phyloP scores from a whole-genome alignment of 2,329 filamentous ascomycete species.

The Cladorrhinum sp. region DNA sequence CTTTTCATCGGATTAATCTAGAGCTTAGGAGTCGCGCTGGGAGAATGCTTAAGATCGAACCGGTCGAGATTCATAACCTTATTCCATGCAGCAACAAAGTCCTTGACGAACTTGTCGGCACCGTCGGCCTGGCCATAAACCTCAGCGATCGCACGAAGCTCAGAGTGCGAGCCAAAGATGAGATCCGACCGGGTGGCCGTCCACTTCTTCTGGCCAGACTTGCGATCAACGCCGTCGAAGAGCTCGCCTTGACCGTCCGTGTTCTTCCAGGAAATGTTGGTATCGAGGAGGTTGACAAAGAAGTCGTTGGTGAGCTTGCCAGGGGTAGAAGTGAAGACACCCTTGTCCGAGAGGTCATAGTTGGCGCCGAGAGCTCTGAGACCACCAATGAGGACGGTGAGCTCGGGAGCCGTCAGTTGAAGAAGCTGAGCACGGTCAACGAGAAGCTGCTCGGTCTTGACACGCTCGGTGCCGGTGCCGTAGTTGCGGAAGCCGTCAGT shows the following conservation, averaged over 20 bases:
- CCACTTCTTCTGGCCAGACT: slow-evolving; percentile 68
- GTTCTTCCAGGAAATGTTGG: slow-evolving; percentile 61
- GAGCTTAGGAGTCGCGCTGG: slow-evolving; percentile 9
- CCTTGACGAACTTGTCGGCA: slow-evolving; percentile 63
- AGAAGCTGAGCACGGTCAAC: slow-evolving; percentile 71
- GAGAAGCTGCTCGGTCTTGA: slow-evolving; percentile 65
- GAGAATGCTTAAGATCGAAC: slow-evolving; percentile 51
- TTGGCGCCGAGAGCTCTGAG: slow-evolving; percentile 68
- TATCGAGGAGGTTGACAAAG: slow-evolving; percentile 75
- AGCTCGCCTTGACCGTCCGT: slow-evolving; percentile 51
- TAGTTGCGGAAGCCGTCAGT: slow-evolving; percentile 82
- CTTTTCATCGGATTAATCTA: not conserved
- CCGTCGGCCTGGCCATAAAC: slow-evolving; percentile 62
- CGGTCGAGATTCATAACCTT: slow-evolving; percentile 76
- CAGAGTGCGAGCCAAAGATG: slow-evolving; percentile 69
- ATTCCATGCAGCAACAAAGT: slow-evolving; percentile 70
- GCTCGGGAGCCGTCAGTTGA: slow-evolving; percentile 66
- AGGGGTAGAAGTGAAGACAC: slow-evolving; percentile 65
- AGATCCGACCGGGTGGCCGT: slow-evolving; percentile 66
- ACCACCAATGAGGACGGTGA: slow-evolving; percentile 69
- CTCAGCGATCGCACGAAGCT: slow-evolving; percentile 68
- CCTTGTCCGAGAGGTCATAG: slow-evolving; percentile 64
- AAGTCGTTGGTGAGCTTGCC: slow-evolving; percentile 75
- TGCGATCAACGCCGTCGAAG: slow-evolving; percentile 64
- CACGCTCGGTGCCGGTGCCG: slow-evolving; percentile 58